These are phyloP conservation scores for Dioscorea zingiberensis DNA, from an alignment of 106 monocot species.

Conservation along the genomic window DNA sequence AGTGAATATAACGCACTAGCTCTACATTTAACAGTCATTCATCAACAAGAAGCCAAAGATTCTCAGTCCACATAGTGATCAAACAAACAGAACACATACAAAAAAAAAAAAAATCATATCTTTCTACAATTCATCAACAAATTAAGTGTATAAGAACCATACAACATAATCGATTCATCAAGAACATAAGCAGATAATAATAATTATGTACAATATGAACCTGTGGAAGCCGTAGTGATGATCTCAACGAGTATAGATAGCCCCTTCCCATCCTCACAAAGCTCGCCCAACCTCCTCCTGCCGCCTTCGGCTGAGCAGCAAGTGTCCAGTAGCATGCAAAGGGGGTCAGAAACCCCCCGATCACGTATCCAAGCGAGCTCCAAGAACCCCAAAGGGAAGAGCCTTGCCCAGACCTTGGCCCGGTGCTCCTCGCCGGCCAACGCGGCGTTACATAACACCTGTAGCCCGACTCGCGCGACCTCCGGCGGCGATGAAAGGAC, in stretches of 20 bases:
- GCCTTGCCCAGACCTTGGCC: slow-evolving; percentile 35
- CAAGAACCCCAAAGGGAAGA: slow-evolving; percentile 40
- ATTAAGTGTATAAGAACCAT: too few species aligned
- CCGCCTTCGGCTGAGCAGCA: slow-evolving; percentile 44
- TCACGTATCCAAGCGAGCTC: slow-evolving; percentile 32
- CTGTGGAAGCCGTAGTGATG: slow-evolving; percentile 32
- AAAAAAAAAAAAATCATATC: too few species aligned
- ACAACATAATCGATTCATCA: background rate
- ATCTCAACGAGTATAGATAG: slow-evolving; percentile 38
- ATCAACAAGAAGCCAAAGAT: too few species aligned
- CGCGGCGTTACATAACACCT: slow-evolving; percentile 62
- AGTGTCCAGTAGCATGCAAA: slow-evolving; percentile 65
- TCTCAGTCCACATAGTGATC: too few species aligned
- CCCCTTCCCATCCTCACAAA: slow-evolving; percentile 28
- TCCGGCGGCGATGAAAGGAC: slow-evolving; percentile 21
- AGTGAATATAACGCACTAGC: too few species aligned
- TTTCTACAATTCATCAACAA: too few species aligned
- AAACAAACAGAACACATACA: too few species aligned
- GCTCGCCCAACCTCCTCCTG: slow-evolving; percentile 36
- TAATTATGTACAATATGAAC: slow-evolving; percentile 11
- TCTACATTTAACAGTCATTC: too few species aligned
- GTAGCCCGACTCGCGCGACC: slow-evolving; percentile 41
- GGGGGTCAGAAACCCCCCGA: slow-evolving; percentile 27
- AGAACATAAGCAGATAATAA: background rate
- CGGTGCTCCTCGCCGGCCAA: slow-evolving; percentile 52